A percentile compares a stretch with the other conserved stretches of the same genome.
Evolutionary conservation across 257 asterid genomes (phyloP).

Genomic region (Solanum pinnatisectum): DNA sequence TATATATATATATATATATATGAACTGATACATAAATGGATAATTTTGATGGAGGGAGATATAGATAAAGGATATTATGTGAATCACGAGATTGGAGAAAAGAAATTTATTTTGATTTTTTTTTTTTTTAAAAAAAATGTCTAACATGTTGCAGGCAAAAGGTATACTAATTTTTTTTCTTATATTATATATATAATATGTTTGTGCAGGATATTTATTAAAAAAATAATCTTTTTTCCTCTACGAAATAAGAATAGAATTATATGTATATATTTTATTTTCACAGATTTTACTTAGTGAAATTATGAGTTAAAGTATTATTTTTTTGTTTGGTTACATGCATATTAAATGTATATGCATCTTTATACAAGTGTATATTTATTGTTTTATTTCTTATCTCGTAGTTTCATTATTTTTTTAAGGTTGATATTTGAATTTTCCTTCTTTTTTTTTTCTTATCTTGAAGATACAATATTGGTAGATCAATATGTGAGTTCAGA

Average conservation of each 20-base stretch:
- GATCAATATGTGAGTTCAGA: background rate
- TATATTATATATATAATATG: background rate
- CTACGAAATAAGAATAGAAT: background rate
- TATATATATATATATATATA: too few relatives aligned
- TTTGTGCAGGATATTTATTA: background rate
- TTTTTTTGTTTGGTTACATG: background rate
- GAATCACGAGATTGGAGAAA: background rate
- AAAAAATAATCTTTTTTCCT: background rate
- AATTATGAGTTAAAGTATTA: too few relatives aligned
- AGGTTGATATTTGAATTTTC: background rate
- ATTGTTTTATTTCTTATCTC: background rate
- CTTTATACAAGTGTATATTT: background rate
- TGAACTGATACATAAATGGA: background rate
- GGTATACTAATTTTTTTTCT: background rate
- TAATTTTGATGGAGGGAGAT: background rate
- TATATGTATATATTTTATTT: background rate
- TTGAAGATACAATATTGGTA: background rate
- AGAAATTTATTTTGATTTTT: background rate
- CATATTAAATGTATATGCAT: background rate
- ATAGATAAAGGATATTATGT: background rate
- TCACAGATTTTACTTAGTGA: background rate
- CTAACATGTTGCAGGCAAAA: background rate
- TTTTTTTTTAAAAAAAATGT: background rate
- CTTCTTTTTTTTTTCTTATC: background rate
- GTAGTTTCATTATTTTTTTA: background rate